Percentiles rank a stretch among this genome's conserved stretches.
Evolutionary conservation across 495 filamentous ascomycete genomes (phyloP).

Genomic region (Melanomma pulvis-pyrius): DNA sequence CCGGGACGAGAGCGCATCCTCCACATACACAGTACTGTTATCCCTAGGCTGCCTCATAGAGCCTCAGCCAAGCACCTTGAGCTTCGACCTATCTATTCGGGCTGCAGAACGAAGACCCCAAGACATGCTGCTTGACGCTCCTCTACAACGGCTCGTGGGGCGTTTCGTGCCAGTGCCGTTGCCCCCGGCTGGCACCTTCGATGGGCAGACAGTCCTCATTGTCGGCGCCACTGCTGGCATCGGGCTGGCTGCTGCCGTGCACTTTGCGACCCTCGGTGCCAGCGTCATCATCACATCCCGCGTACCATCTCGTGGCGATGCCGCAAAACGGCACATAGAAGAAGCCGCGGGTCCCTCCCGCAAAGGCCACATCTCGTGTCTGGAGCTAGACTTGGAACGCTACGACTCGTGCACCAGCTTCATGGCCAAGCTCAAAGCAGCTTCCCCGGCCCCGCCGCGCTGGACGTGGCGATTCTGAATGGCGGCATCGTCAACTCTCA

Average conservation of each 20-base stretch:
- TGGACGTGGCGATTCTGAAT: constrained; percentile 4
- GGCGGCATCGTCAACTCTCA: constrained; percentile 5
- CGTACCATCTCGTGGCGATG: constrained; percentile 12
- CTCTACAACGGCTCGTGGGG: constrained; percentile 12
- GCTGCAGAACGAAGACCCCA: constrained; percentile 2
- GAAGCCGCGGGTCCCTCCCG: background rate
- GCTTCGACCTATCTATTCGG: constrained; percentile 1
- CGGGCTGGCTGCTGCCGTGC: constrained; percentile 14
- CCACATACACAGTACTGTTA: too few relatives aligned
- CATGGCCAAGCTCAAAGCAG: constrained; percentile 6
- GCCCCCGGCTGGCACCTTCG: constrained; percentile 10
- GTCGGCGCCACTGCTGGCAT: constrained; percentile 5
- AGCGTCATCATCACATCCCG: constrained; percentile 20
- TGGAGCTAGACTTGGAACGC: constrained; percentile 4
- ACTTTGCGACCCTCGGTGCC: constrained; percentile 16
- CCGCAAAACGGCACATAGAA: constrained; percentile 16
- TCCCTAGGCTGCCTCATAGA: too few relatives aligned
- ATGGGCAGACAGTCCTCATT: constrained; percentile 15
- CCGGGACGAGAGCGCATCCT: too few relatives aligned
- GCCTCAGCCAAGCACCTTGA: too few relatives aligned
- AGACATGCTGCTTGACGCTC: background rate
- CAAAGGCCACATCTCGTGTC: constrained; percentile 9
- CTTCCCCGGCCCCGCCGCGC: constrained; percentile 2
- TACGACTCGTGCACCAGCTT: constrained; percentile 9
- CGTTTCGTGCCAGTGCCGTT: constrained; percentile 14